Conservation (phyloP, 306 rosid genomes). For the Malus orientalis region DNA sequence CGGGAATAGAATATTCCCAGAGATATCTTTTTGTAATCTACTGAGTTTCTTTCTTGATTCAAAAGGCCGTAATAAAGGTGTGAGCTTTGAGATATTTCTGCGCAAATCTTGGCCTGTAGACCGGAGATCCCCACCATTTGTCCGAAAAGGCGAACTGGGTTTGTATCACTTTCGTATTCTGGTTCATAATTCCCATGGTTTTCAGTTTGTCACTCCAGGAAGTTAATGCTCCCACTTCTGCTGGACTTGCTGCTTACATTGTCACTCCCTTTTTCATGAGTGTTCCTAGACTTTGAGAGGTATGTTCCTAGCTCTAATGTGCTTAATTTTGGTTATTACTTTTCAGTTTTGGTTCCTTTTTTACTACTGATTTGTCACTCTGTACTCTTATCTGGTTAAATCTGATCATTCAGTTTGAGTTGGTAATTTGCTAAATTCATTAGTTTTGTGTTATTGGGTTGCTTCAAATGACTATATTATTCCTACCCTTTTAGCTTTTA, state of each 20-base stretch:
- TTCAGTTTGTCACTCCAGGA: constrained; percentile 30
- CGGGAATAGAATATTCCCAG: constrained; percentile 2
- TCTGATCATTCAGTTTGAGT: constrained; percentile 16
- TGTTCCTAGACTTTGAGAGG: constrained; percentile 34
- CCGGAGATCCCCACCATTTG: constrained; percentile 50
- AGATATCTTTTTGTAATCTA: constrained; percentile 22
- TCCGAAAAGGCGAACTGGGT: constrained; percentile 30
- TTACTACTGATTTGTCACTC: background rate
- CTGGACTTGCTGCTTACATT: constrained; percentile 46
- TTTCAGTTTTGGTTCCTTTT: background rate
- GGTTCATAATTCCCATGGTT: constrained; percentile 31
- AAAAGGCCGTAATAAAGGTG: constrained; percentile 1
- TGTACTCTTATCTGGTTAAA: background rate
- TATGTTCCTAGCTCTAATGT: constrained; percentile 10
- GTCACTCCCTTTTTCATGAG: constrained; percentile 23
- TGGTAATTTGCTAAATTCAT: background rate
- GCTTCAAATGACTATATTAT: background rate
- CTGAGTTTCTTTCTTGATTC: constrained; percentile 4
- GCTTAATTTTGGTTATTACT: background rate
- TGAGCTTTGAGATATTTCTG: constrained; percentile 19
- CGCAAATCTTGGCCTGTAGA: constrained; percentile 29
- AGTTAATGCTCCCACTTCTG: constrained; percentile 31
- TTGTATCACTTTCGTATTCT: constrained; percentile 22
- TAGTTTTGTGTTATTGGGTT: constrained; percentile 11
- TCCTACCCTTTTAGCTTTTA: background rate